Base-by-base conservation (phyloP, 2,329 filamentous ascomycete genomes). In the Exophiala lecanii-corni region DNA sequence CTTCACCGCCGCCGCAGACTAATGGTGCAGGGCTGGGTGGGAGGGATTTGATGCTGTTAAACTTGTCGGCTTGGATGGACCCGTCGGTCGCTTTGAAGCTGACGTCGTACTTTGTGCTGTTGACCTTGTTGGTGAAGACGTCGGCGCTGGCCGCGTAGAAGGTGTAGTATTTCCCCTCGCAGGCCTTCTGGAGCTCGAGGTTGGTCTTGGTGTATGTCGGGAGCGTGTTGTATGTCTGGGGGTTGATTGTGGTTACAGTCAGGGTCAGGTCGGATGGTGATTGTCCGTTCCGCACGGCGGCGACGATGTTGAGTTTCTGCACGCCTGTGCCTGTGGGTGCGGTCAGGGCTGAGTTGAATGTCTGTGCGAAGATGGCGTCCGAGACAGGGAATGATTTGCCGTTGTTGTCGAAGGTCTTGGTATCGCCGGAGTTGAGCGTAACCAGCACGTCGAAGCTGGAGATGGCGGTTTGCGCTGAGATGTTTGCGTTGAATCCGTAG, bases 401-500 rank as follows among this genome's bases (percentile, higher is more conserved):
- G 30, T 50, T 48, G 44, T 54, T 54, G 43, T 52, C 42, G 18
- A 45, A 54, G n/a, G 43, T 43, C 21, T 52, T 40, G 15, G 41
- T 49, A 4, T 15, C 35, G 18, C 51, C 51, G 26, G 25, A 40
- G 20, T 43, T 47, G 9, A 45, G 31, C 4, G 45, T 50, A n/a
- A 50, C 37, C 12, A 47, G 7, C 15, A 54, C 49, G 13, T 31
- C 48, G 43, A 54, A 54, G 3, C 34, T 19, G 5, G 51, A 54
- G 16, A 54, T 52, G 19, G 51, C 52, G 2, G 46, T 47, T 13
- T 36, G 31, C 6, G 49, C 43, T 5, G 49, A 34, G 13, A 54
- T 45, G 1, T 30, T 41, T 5, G 46, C 18, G 9, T 57, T 57
- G 30, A 65, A 63, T 15, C 55, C 43, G 36, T 57, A 63, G 47